Evolutionary conservation across 2,329 filamentous ascomycete species (phyloP).

Genomic region (Hortaea werneckii): DNA sequence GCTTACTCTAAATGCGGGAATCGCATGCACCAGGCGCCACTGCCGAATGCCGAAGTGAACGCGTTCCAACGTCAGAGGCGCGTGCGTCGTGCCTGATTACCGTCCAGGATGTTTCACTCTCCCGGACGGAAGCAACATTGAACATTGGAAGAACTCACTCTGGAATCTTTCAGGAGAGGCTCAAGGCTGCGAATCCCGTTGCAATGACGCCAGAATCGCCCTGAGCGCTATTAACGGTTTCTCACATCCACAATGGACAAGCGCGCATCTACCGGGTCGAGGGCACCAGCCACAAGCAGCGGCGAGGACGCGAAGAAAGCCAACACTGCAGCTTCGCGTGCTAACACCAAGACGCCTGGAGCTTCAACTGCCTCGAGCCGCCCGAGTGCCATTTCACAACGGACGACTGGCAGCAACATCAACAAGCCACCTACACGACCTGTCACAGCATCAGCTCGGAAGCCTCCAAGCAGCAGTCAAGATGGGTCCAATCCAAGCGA

Average conservation of each 20-base stretch:
- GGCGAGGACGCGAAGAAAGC: slow-evolving; percentile 8
- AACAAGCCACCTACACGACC: slow-evolving; percentile 11
- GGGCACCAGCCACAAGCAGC: background rate
- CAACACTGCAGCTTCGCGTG: slow-evolving; percentile 3
- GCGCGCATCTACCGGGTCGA: background rate
- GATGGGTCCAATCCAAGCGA: background rate
- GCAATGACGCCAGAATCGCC: too few relatives aligned
- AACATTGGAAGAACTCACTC: too few relatives aligned
- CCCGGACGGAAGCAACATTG: too few relatives aligned
- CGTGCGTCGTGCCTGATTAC: too few relatives aligned
- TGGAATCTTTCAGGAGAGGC: too few relatives aligned
- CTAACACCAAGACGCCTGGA: slow-evolving; percentile 5
- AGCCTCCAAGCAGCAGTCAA: slow-evolving; percentile 4
- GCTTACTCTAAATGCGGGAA: too few relatives aligned
- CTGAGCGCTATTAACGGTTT: background rate
- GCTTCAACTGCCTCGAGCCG: slow-evolving; percentile 1
- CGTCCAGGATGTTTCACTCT: too few relatives aligned
- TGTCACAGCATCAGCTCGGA: slow-evolving; percentile 5
- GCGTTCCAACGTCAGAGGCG: too few relatives aligned
- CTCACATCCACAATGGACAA: background rate
- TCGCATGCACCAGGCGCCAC: too few relatives aligned
- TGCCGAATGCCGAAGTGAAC: too few relatives aligned
- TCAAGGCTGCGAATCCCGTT: too few relatives aligned
- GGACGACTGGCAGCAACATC: slow-evolving; percentile 9
- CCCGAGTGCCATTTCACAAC: slow-evolving; percentile 8